phyloP scores from a whole-genome alignment of 2,329 filamentous ascomycete species.

The Cordyceps farinosa region DNA sequence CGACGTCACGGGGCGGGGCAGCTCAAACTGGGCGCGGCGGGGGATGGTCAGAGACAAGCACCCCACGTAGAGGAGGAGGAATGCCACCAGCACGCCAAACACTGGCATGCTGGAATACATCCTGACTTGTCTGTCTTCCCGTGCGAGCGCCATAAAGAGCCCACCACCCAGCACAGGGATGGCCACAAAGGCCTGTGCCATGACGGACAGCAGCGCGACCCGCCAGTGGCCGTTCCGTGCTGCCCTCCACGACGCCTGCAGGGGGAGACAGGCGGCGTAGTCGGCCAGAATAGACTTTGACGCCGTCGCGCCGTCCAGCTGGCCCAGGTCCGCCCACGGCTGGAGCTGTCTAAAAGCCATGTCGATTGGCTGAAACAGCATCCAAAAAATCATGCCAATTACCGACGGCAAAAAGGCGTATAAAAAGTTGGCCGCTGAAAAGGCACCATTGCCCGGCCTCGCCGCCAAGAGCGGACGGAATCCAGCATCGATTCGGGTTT shows the following conservation, averaged over 20 bases:
- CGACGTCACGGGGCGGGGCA: slow-evolving; percentile 70
- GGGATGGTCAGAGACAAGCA: slow-evolving; percentile 61
- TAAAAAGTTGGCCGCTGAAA: slow-evolving; percentile 83
- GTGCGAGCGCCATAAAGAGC: slow-evolving; percentile 69
- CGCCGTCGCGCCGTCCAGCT: slow-evolving; percentile 56
- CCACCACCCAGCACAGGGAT: slow-evolving; percentile 67
- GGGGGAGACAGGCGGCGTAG: slow-evolving; percentile 64
- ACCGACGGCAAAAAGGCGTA: slow-evolving; percentile 73
- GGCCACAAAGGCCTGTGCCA: slow-evolving; percentile 56
- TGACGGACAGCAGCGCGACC: slow-evolving; percentile 57
- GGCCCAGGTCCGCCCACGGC: slow-evolving; percentile 63
- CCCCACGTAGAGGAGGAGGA: slow-evolving; percentile 67
- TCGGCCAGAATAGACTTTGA: slow-evolving; percentile 64
- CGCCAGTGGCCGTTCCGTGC: slow-evolving; percentile 60
- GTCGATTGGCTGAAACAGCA: slow-evolving; percentile 65
- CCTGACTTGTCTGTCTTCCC: slow-evolving; percentile 45
- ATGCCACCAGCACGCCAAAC: slow-evolving; percentile 68
- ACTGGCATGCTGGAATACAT: slow-evolving; percentile 73
- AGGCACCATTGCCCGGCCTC: slow-evolving; percentile 58
- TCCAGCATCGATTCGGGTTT: slow-evolving; percentile 61
- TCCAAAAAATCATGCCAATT: slow-evolving; percentile 63
- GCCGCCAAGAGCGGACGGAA: slow-evolving; percentile 68
- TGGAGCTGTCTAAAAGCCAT: slow-evolving; percentile 61
- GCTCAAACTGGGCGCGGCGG: slow-evolving; percentile 54
- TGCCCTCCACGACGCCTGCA: slow-evolving; percentile 57